Evolutionary conservation across 805 yeast genomes (phyloP).

Genomic region (Yamadazyma kitorensis): DNA sequence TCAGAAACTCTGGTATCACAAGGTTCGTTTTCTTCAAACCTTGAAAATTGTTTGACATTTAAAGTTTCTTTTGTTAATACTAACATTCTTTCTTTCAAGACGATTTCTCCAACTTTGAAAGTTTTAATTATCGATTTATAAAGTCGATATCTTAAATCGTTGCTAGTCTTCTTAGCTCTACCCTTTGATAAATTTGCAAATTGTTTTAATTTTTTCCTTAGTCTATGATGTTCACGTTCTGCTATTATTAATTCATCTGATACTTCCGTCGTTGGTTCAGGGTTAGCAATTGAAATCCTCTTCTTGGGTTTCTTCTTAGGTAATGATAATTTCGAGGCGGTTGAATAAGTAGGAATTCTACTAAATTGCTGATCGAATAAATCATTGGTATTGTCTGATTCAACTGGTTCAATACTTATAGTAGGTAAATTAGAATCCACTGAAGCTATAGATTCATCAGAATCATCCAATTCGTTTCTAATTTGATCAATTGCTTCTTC

Average conservation of each 20-base stretch:
- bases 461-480: no score
- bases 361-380: no score
- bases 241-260: slow-evolving; percentile 9
- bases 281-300: slow-evolving; percentile 16
- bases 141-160: slow-evolving; percentile 19
- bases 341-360: no score
- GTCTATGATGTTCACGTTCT: slow-evolving; percentile 9
- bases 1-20: slow-evolving; percentile 58
- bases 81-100: slow-evolving; percentile 66
- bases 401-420: no score
- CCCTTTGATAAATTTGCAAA: slow-evolving; percentile 25
- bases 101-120: slow-evolving; percentile 56
- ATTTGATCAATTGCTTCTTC: no score
- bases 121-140: slow-evolving; percentile 22
- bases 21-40: slow-evolving; percentile 48
- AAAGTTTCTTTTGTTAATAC: slow-evolving; percentile 51
- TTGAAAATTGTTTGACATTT: slow-evolving; percentile 2
- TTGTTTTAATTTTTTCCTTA: slow-evolving; percentile 18
- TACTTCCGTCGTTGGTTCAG: slow-evolving; percentile 19
- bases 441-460: no score
- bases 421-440: no score
- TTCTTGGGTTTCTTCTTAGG: no score
- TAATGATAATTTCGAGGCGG: no score
- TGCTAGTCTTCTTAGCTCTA: slow-evolving; percentile 15
- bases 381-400: no score